Percentiles rank a stretch among this genome's conserved stretches.
These are phyloP conservation scores for Erucastrum elatum DNA, from an alignment of 345 rosid genomes.

Conservation along the genomic window DNA sequence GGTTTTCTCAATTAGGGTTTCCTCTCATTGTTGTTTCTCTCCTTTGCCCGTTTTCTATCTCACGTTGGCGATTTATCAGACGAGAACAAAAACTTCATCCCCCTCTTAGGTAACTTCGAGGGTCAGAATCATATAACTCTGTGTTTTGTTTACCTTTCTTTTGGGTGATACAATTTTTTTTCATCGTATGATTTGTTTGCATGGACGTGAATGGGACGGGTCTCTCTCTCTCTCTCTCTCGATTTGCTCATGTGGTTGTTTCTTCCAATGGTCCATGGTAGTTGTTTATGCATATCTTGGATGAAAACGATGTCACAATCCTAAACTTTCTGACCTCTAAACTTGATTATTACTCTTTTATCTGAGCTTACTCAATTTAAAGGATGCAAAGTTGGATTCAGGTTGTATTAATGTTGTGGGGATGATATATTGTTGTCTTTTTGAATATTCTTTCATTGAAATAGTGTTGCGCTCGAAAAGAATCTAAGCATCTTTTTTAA, in stretches of 20 bases:
- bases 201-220: conserved; percentile 5
- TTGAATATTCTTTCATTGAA: conserved; percentile 10
- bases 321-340: neutral
- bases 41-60: conserved; percentile 12
- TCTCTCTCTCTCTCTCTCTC: neutral
- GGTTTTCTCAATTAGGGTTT: conserved; percentile 45
- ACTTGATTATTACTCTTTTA: neutral
- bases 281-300: conserved; percentile 2
- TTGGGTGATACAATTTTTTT: neutral
- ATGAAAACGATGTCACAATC: neutral
- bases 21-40: neutral
- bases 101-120: conserved; percentile 32
- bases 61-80: conserved; percentile 2
- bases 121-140: conserved; percentile 6
- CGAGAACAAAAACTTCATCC: neutral
- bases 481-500: neutral
- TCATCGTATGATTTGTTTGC: neutral
- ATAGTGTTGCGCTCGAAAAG: neutral
- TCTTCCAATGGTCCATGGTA: neutral
- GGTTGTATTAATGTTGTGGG: neutral
- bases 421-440: neutral
- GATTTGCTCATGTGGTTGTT: conserved; percentile 1
- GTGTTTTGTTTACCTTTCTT: neutral
- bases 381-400: neutral
- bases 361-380: neutral